Evolutionary conservation across 1,284 basidiomycete species (phyloP), one percentile per base, ranked within the genome.

Genomic region (Hemileia vastatrix): DNA sequence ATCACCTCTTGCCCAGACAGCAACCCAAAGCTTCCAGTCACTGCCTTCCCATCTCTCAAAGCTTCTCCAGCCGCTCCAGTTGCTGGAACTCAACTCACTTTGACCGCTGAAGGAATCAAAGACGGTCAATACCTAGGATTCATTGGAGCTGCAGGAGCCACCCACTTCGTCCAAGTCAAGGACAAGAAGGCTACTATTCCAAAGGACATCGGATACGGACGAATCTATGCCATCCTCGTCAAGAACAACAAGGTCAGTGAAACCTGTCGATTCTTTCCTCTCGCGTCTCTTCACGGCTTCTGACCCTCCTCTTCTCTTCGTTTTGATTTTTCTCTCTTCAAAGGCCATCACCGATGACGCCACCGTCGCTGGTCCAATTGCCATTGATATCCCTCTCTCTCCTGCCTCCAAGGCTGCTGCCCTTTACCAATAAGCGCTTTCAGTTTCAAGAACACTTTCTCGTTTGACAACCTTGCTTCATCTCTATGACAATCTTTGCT

Each of bases 1-100:
- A 78, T 79, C 74, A 75, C 66, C 47, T 64, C 56, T 5, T 85
- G 83, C 76, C 77, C 77, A 11, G 43, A 64, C 40, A 65, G 67
- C 68, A 79, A 79, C 77, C 72, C 77, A 31, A 68, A 76, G 24
- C 73, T 79, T 19, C 77, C 78, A 54, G 74, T 79, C 69, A 74
- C 70, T 61, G 77, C 77, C 43, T 78, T 78, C 77, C 77, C 77
- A 19, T 64, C 74, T 4, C 72, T 79, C 6, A 77, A 78, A 40
- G 77, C 80, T 57, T 67, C 51, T 32, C 66, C 66, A 49, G 70
- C 72, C 63, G 72, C 67, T 8, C 67, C 68, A 49, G 64, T 74
- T 65, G 67, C 69, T 27, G 71, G 76, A 54, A 68, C 77, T 60
- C 70, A 67, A 57, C 66, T 71, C 54, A 76, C 71, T 45, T 55